Evolutionary conservation across 768 basidiomycete genomes (phyloP).

Genomic region (Leucosporidium creatinivorum): DNA sequence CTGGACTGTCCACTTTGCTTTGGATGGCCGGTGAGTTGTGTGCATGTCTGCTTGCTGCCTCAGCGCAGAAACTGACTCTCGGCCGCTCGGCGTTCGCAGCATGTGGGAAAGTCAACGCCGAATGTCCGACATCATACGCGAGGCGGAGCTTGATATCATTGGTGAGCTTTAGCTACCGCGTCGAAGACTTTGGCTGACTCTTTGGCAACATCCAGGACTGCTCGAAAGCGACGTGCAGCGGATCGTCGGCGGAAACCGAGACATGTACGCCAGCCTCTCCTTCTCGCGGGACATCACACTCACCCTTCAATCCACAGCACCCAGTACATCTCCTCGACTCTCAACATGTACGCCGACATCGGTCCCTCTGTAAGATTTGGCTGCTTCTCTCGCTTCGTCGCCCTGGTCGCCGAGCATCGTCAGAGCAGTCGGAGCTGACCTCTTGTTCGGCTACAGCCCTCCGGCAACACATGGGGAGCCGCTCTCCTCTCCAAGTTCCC

Average conservation of each 20-base stretch:
- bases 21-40: conserved; percentile 49
- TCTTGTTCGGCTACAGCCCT: neutral
- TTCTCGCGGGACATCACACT: too few relatives aligned
- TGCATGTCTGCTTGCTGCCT: too few relatives aligned
- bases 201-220: conserved; percentile 39
- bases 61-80: neutral
- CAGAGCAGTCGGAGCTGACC: too few relatives aligned
- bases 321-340: conserved; percentile 64
- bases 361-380: conserved; percentile 55
- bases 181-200: neutral
- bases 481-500: conserved; percentile 71
- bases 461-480: conserved; percentile 75
- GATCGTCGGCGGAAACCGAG: conserved; percentile 72
- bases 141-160: conserved; percentile 77
- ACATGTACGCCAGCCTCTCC: conserved; percentile 52
- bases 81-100: neutral
- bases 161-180: conserved; percentile 42
- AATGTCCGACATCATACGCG: conserved; percentile 58
- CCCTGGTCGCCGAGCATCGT: too few relatives aligned
- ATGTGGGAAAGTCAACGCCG: conserved; percentile 58
- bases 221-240: conserved; percentile 77
- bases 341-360: conserved; percentile 81
- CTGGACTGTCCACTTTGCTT: conserved; percentile 87
- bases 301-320: too few relatives aligned
- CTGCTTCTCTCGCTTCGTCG: neutral